Percentiles rank a stretch among this genome's conserved stretches.
Evolutionary conservation across 352 stramenopile species (phyloP).

Genomic region (Globisporangium nodosum): DNA sequence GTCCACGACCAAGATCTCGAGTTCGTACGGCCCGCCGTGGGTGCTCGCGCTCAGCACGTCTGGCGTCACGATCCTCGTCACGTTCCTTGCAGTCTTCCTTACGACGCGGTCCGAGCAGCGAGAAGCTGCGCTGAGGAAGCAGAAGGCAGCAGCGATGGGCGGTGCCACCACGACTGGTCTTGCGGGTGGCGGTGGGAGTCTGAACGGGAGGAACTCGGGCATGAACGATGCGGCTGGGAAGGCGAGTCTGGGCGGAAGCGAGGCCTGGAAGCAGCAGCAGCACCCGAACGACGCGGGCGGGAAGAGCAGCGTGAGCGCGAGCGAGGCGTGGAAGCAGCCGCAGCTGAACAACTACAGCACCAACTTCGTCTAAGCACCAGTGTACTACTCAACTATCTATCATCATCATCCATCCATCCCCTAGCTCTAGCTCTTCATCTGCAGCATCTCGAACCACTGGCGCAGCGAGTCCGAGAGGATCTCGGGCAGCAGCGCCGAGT

Average conservation of each 20-base stretch:
- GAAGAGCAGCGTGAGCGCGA: neutral
- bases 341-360: constrained; percentile 2
- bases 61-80: constrained; percentile 3
- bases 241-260: neutral
- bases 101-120: neutral
- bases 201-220: neutral
- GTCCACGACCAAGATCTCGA: neutral
- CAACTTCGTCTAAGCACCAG: neutral
- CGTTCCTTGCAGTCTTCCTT: neutral
- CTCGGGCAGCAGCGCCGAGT: constrained; percentile 95
- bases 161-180: neutral
- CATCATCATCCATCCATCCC: neutral
- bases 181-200: neutral
- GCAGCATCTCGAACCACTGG: constrained; percentile 99
- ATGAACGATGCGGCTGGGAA: neutral
- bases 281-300: neutral
- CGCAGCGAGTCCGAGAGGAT: constrained; percentile 98
- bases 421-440: constrained; percentile 47
- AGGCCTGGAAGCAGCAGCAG: neutral
- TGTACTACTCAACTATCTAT: too few species aligned
- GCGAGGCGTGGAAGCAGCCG: neutral
- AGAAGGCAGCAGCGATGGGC: neutral
- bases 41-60: constrained; percentile 1
- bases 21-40: constrained; percentile 5
- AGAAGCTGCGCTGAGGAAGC: neutral